Evolutionary conservation across 1,284 basidiomycete genomes (phyloP).

Genomic region (Athelia psychrophila): DNA sequence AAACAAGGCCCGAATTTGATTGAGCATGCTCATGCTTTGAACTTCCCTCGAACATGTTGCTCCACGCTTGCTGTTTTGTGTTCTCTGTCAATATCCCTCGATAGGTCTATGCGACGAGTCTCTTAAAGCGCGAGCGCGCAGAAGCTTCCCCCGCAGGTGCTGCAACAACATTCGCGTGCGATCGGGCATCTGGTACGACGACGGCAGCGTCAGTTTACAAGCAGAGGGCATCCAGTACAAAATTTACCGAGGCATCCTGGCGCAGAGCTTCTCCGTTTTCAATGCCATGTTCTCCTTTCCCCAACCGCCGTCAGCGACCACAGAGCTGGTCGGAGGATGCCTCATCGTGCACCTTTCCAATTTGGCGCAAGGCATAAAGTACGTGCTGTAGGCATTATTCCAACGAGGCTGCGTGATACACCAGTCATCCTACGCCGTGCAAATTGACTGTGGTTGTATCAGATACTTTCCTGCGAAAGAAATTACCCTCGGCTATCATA

Average conservation of each 20-base stretch:
- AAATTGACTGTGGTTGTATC: too few species aligned
- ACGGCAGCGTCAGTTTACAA: slow-evolving; percentile 24
- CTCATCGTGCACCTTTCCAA: background rate
- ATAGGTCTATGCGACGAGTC: too few species aligned
- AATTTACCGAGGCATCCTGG: slow-evolving; percentile 21
- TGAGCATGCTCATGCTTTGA: too few species aligned
- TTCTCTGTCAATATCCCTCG: too few species aligned
- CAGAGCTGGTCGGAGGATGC: background rate
- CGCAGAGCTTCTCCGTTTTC: slow-evolving; percentile 21
- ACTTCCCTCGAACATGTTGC: too few species aligned
- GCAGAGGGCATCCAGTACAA: slow-evolving; percentile 17
- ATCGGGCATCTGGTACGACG: slow-evolving; percentile 18
- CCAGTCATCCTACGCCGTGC: background rate
- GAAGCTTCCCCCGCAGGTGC: too few species aligned
- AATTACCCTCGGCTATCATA: background rate
- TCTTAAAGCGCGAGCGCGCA: too few species aligned
- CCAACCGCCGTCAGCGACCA: background rate
- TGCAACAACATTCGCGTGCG: too few species aligned
- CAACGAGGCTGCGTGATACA: background rate
- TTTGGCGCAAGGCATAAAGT: background rate
- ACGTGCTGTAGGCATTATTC: background rate
- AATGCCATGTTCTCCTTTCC: slow-evolving; percentile 15
- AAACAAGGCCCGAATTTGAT: too few species aligned
- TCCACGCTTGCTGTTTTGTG: too few species aligned
- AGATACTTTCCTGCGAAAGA: too few species aligned